Percentiles rank a stretch among this genome's conserved stretches.
These are phyloP conservation scores for Heracleum sosnowskyi DNA, from an alignment of 129 eudicot genomes.

Conservation along the genomic window DNA sequence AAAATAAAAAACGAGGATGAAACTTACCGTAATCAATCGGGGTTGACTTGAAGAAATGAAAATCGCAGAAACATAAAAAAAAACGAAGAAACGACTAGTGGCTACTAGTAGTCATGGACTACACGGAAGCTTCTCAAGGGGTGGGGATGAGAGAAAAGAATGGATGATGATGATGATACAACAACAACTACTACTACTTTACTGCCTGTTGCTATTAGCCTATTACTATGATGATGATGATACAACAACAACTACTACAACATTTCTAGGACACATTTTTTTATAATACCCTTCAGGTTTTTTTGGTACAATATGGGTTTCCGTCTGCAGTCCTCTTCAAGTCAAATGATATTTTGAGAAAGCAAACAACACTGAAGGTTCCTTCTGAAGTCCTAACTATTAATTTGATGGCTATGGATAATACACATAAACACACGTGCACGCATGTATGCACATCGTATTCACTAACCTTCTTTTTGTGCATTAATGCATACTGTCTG, in stretches of 20 bases:
- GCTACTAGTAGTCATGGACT: neutral
- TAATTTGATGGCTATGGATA: neutral
- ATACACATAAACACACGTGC: neutral
- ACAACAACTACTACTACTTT: too few species aligned
- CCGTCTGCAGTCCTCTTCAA: constrained; percentile 43
- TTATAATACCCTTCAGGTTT: constrained; percentile 29
- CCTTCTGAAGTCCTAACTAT: neutral
- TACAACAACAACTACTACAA: too few species aligned
- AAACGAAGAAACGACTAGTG: neutral
- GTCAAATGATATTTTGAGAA: constrained; percentile 44
- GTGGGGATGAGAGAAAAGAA: neutral
- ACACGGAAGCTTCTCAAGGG: neutral
- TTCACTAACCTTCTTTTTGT: neutral
- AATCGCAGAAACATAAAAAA: neutral
- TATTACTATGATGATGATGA: too few species aligned
- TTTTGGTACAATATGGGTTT: constrained; percentile 41
- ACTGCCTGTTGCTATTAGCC: too few species aligned
- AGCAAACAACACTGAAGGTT: constrained; percentile 57
- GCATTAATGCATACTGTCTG: constrained; percentile 11
- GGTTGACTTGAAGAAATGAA: neutral
- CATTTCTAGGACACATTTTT: neutral
- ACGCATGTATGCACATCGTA: too few species aligned
- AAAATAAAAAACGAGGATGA: too few species aligned
- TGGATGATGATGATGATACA: too few species aligned
- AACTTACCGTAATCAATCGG: neutral